phyloP scores from a whole-genome alignment of 2,329 filamentous ascomycete species.

The Colletotrichum sp. region DNA sequence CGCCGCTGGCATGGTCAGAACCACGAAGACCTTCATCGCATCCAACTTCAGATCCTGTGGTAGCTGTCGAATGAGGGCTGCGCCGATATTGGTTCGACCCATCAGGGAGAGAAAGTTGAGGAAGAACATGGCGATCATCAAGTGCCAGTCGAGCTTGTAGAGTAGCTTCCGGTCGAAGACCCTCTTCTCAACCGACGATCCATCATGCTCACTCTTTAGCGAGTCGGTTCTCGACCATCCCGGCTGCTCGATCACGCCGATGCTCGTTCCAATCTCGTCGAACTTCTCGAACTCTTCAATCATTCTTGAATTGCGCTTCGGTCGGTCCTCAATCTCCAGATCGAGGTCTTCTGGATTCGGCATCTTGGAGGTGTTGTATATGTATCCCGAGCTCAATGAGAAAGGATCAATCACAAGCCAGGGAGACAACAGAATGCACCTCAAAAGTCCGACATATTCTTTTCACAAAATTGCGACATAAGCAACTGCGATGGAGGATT shows the following conservation, averaged over 20 bases:
- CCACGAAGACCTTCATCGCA: constrained; percentile 25
- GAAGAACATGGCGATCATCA: constrained; percentile 30
- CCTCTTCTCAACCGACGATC: not conserved
- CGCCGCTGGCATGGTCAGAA: constrained; percentile 20
- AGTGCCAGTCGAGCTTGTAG: constrained; percentile 23
- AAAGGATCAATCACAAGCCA: not conserved
- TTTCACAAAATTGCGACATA: not conserved
- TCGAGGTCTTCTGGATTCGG: not conserved
- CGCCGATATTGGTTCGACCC: constrained; percentile 29
- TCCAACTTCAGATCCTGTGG: constrained; percentile 27
- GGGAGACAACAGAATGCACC: not conserved
- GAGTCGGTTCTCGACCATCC: not conserved
- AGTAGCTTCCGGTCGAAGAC: constrained; percentile 31
- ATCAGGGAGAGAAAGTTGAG: constrained; percentile 31
- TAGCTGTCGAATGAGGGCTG: constrained; percentile 26
- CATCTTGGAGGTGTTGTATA: not conserved
- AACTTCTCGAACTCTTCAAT: not conserved
- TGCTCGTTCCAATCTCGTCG: not conserved
- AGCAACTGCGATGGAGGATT: not conserved
- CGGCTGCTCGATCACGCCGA: not conserved
- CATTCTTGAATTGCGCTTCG: not conserved
- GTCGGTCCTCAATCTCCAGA: not conserved
- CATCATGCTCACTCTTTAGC: not conserved
- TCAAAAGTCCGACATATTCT: not conserved
- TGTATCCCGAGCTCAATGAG: not conserved